Conservation (phyloP, 2,329 filamentous ascomycete genomes). For the Aspergillus pseudotamarii region DNA sequence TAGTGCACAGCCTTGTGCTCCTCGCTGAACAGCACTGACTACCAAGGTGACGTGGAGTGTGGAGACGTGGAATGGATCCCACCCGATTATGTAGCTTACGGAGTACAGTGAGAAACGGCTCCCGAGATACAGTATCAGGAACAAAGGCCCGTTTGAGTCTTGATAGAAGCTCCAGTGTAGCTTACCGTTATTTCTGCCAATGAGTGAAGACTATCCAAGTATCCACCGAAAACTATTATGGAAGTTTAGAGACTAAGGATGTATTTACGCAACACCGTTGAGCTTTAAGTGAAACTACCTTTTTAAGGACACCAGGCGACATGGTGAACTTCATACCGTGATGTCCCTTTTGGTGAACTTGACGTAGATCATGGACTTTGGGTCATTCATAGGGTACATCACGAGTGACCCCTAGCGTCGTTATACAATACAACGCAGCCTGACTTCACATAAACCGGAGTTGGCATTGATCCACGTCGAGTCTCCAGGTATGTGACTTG, state of each 20-base stretch:
- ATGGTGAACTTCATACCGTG: background rate
- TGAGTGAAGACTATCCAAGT: background rate
- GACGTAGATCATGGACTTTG: background rate
- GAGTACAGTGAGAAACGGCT: background rate
- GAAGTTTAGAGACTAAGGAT: background rate
- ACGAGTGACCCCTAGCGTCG: background rate
- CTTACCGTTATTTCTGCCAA: background rate
- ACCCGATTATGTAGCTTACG: background rate
- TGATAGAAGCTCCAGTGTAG: background rate
- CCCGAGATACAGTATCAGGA: background rate
- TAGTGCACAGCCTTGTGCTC: background rate
- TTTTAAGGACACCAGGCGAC: background rate
- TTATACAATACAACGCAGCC: background rate
- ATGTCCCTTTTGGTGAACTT: background rate
- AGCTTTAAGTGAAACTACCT: background rate
- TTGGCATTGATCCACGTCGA: background rate
- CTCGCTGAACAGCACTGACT: background rate
- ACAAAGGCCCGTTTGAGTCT: background rate
- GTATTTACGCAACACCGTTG: background rate
- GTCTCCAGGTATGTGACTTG: background rate
- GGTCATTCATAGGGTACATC: background rate
- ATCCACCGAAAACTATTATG: background rate
- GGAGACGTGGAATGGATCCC: background rate
- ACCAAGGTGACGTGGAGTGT: background rate
- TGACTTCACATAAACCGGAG: background rate